Evolutionary conservation across 768 basidiomycete genomes (phyloP).

Genomic region (Naematelia aurantialba): DNA sequence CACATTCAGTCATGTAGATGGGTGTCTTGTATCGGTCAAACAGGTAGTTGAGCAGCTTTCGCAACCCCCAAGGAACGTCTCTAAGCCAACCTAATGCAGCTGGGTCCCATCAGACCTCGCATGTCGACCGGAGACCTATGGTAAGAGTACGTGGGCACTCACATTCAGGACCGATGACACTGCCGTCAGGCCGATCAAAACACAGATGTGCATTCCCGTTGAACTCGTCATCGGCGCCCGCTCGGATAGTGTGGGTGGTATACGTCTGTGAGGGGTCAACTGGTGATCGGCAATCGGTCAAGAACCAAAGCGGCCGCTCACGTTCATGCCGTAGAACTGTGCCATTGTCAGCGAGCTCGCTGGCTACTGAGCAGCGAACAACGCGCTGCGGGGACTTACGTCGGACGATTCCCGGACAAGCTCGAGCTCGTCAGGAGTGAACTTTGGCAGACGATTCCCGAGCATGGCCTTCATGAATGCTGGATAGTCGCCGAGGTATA

Average conservation of each 20-base stretch:
- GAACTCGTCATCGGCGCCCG: conserved; percentile 31
- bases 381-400: conserved; percentile 22
- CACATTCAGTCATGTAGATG: conserved; percentile 46
- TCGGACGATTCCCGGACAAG: conserved; percentile 46
- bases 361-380: no score
- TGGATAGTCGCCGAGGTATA: conserved; percentile 71
- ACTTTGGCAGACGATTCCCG: conserved; percentile 42
- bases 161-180: conserved; percentile 31
- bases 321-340: conserved; percentile 34
- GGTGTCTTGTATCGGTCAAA: conserved; percentile 40
- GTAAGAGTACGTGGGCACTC: conserved; percentile 11
- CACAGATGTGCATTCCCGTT: conserved; percentile 23
- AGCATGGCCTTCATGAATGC: conserved; percentile 38
- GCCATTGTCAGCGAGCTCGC: conserved; percentile 5
- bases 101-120: background rate
- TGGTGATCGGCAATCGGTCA: background rate
- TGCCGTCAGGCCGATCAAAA: conserved; percentile 33
- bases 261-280: conserved; percentile 16
- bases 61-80: conserved; percentile 44
- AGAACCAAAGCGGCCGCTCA: conserved; percentile 12
- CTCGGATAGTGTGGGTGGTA: conserved; percentile 39
- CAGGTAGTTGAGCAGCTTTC: conserved; percentile 38
- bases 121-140: background rate
- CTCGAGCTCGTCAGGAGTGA: conserved; percentile 39
- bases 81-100: conserved; percentile 32